Percentiles rank a stretch among this genome's conserved stretches.
These are phyloP conservation scores for Dichotomocladium elegans DNA, from an alignment of 371 early-diverging fungal genomes.

Conservation along the genomic window DNA sequence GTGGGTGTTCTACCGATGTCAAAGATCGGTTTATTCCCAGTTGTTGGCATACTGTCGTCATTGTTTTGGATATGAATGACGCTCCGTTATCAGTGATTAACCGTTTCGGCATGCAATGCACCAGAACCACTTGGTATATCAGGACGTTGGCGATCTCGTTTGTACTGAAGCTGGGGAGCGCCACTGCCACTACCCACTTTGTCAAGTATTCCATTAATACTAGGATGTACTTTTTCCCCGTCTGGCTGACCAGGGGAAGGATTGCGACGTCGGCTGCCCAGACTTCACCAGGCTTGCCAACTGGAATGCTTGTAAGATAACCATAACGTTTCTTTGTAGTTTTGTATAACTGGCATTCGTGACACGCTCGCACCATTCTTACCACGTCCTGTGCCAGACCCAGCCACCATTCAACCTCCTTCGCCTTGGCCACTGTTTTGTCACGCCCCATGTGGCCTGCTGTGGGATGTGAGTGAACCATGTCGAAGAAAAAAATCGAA, in stretches of 20 bases:
- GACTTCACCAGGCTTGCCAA: conserved; percentile 2
- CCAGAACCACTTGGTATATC: neutral
- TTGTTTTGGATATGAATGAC: conserved; percentile 7
- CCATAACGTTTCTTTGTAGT: conserved; percentile 2
- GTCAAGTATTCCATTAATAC: conserved; percentile 20
- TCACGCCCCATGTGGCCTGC: conserved; percentile 12
- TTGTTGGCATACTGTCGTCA: conserved; percentile 1
- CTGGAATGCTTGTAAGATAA: neutral
- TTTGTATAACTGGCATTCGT: neutral
- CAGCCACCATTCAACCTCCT: too few relatives aligned
- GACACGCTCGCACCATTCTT: neutral
- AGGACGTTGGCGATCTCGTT: neutral
- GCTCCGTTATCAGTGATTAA: conserved; percentile 15
- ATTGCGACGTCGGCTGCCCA: conserved; percentile 21
- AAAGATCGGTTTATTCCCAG: conserved; percentile 5
- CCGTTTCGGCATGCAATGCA: neutral
- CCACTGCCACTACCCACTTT: conserved; percentile 6
- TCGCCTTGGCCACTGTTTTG: conserved; percentile 5
- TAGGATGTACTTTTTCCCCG: conserved; percentile 14
- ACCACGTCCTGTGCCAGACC: neutral
- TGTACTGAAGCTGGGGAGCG: conserved; percentile 2
- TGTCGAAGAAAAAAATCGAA: neutral
- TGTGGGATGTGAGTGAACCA: neutral
- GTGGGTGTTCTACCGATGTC: conserved; percentile 16
- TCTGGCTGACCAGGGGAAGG: too few relatives aligned